Evolutionary conservation across 257 asterid species (phyloP), one percentile per base, ranked within the genome.

Genomic region (Nicotiana undulata): DNA sequence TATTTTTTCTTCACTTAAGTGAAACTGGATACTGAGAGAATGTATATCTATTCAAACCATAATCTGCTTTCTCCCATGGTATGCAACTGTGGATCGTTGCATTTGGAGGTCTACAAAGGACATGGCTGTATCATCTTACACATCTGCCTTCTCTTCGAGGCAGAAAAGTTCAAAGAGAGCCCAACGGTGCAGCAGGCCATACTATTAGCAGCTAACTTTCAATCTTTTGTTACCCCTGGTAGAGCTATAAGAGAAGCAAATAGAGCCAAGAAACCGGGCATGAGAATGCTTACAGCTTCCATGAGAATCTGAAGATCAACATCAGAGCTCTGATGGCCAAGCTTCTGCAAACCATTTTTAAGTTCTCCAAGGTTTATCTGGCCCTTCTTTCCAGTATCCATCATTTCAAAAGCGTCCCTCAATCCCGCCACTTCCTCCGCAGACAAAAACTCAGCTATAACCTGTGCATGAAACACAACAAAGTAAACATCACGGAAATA

Each of bases 391-490:
- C 83, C 86, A 2, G 85, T 61, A 82, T 91, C 93, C 92, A 89
- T 91, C 81, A 18, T 84, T 32, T 86, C 85, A 79, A 89, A 91
- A 31, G 90, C 83, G 79, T 91, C 92, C 89, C 86, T 89, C 51
- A 91, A 87, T 81, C 95, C 93, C 15, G 92, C 93, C 55, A 87
- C 92, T 89, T 91, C 95, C 87, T 89, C 95, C 32, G 84, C 89
- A n/a, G 92, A 89, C 84, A 91, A 89, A 81, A 87, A 89, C 84
- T 91, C 95, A 31, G 92, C 93, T 63, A 91, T 86, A 26, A 89
- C 93, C 95, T 89, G 85, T 32, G n/a, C 59, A 55, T 40, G 63
- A 72, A 51, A 79, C 26, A 80, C 80, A 40, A 60, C 68, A 74
- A 74, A 15, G 44, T 77, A 76, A 60, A 75, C 65, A 17, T 79